Conservation (phyloP, 2,329 filamentous ascomycete species). For the Rutstroemia sp. region DNA sequence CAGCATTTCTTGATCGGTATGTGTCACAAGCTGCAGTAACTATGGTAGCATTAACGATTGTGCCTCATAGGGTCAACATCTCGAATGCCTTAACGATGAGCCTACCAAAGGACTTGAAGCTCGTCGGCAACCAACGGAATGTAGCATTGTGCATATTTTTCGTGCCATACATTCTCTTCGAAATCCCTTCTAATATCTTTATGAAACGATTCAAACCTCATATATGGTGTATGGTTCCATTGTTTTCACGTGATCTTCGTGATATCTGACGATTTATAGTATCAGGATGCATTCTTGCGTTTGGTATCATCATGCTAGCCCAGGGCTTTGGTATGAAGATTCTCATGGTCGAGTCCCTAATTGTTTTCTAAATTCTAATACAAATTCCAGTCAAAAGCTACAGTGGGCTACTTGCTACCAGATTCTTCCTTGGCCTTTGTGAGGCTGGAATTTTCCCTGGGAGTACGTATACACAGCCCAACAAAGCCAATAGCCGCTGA, state of each 20-base stretch:
- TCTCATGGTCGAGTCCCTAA: no score
- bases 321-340: background rate
- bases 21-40: background rate
- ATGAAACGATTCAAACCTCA: constrained; percentile 55
- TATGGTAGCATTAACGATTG: background rate
- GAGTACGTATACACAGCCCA: constrained; percentile 37
- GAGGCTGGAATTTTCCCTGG: constrained; percentile 56
- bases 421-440: constrained; percentile 54
- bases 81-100: background rate
- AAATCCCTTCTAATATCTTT: constrained; percentile 65
- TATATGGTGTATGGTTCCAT: background rate
- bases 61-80: background rate
- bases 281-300: background rate
- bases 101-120: background rate
- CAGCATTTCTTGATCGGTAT: constrained; percentile 1
- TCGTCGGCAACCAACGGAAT: background rate
- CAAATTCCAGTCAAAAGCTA: constrained; percentile 40
- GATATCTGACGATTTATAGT: background rate
- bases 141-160: constrained; percentile 63
- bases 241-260: background rate
- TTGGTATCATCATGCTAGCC: background rate
- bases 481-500: no score
- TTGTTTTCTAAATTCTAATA: no score
- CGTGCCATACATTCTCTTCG: constrained; percentile 62
- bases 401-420: constrained; percentile 54